Conservation (phyloP, 177 flowering plant species). For the Tripterygium wilfordii region DNA sequence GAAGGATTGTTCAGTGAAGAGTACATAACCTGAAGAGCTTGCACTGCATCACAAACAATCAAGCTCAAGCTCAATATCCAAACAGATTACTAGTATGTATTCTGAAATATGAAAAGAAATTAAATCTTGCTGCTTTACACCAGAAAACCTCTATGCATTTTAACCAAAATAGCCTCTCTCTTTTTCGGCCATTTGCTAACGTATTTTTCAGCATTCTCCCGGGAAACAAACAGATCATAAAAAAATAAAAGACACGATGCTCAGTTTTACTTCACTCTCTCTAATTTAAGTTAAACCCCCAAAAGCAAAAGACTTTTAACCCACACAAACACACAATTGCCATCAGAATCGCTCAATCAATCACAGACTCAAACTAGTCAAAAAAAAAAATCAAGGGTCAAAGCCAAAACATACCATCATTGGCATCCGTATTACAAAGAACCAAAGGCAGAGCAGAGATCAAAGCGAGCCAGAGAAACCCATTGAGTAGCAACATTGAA, state of each 20-base stretch:
- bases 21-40: constrained; percentile 67
- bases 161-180: no score
- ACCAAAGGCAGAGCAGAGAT: constrained; percentile 14
- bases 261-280: background rate
- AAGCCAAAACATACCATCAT: constrained; percentile 16
- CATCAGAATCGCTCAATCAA: background rate
- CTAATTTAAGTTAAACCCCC: background rate
- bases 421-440: constrained; percentile 21
- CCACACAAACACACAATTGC: constrained; percentile 1
- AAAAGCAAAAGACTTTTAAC: constrained; percentile 4
- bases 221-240: constrained; percentile 4
- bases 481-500: background rate
- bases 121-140: no score
- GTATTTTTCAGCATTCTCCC: background rate
- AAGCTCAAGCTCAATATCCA: constrained; percentile 6
- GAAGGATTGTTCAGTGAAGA: constrained; percentile 62
- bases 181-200: no score
- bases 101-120: no score
- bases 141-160: no score
- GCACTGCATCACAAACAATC: constrained; percentile 39
- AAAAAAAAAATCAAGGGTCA: background rate
- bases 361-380: background rate
- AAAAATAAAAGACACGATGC: background rate
- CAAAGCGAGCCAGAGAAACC: constrained; percentile 7
- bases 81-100: background rate